Percentiles rank a stretch among this genome's conserved stretches.
Evolutionary conservation across 2,329 filamentous ascomycete species (phyloP).

Genomic region (Westerdykella aurantiaca): DNA sequence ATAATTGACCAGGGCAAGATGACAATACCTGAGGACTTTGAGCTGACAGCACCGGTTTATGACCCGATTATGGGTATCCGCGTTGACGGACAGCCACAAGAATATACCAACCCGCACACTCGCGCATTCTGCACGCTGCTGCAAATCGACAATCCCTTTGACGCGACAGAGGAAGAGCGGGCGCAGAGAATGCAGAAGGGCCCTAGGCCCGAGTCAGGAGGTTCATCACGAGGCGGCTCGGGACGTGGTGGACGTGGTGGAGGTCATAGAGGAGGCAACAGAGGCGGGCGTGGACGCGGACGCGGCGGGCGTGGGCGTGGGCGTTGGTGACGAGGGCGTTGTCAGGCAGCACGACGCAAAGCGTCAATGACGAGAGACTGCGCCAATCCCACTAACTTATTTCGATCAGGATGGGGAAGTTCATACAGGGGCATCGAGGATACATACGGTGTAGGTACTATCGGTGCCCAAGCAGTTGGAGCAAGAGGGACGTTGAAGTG

Average conservation of each 20-base stretch:
- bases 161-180: slow-evolving; percentile 65
- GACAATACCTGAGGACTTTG: slow-evolving; percentile 71
- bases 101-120: slow-evolving; percentile 87
- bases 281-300: slow-evolving; percentile 21
- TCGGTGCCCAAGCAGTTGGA: too few species aligned
- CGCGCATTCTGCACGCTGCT: slow-evolving; percentile 72
- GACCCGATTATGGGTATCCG: slow-evolving; percentile 52
- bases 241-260: slow-evolving; percentile 15
- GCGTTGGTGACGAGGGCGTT: slow-evolving; percentile 1
- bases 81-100: slow-evolving; percentile 60
- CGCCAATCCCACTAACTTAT: too few species aligned
- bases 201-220: slow-evolving; percentile 23
- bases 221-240: slow-evolving; percentile 19
- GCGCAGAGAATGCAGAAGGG: slow-evolving; percentile 25
- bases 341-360: too few species aligned
- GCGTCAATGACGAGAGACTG: slow-evolving; percentile 1
- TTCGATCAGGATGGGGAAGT: too few species aligned
- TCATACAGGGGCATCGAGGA: too few species aligned
- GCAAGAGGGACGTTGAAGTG: too few species aligned
- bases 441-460: too few species aligned
- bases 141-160: slow-evolving; percentile 69
- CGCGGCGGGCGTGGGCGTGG: slow-evolving; percentile 14
- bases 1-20: slow-evolving; percentile 59
- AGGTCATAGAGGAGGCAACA: slow-evolving; percentile 22
- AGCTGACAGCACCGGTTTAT: slow-evolving; percentile 67